Evolutionary conservation across 2,329 filamentous ascomycete species (phyloP).

Genomic region (Diaporthe sp.): DNA sequence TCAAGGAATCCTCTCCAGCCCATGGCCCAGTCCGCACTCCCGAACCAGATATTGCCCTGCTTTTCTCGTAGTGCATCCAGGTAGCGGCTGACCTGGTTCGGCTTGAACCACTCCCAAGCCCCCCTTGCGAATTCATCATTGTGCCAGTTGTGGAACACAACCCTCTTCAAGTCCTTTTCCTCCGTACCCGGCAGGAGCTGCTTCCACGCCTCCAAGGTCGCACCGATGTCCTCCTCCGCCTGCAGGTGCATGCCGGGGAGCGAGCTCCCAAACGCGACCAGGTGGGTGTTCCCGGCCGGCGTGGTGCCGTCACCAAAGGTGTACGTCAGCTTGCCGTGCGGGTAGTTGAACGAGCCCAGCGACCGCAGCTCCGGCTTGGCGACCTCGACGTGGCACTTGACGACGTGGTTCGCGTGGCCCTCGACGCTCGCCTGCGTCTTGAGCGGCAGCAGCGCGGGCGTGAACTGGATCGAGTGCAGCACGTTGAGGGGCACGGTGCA

Average conservation of each 20-base stretch:
- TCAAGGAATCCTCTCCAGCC: constrained; percentile 39
- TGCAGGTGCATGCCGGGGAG: constrained; percentile 57
- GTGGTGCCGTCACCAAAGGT: constrained; percentile 61
- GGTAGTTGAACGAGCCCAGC: constrained; percentile 58
- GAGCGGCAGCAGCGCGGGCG: constrained; percentile 53
- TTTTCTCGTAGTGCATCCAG: constrained; percentile 29
- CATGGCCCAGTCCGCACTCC: constrained; percentile 40
- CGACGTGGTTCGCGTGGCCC: constrained; percentile 61
- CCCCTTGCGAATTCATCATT: constrained; percentile 38
- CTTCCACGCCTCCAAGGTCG: constrained; percentile 32
- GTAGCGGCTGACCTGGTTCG: constrained; percentile 37
- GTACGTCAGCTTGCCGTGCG: constrained; percentile 58
- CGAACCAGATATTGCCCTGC: constrained; percentile 38
- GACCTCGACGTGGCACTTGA: constrained; percentile 63
- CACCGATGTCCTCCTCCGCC: constrained; percentile 56
- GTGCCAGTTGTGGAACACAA: constrained; percentile 40
- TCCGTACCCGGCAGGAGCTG: constrained; percentile 23
- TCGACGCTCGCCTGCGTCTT: constrained; percentile 54
- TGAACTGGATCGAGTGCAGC: constrained; percentile 56
- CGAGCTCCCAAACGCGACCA: constrained; percentile 60
- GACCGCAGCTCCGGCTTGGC: constrained; percentile 57
- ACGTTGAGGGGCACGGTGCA: constrained; percentile 61
- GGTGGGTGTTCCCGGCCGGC: constrained; percentile 60
- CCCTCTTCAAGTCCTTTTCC: constrained; percentile 48
- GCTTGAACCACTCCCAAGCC: constrained; percentile 39